Percentiles rank a stretch among this genome's conserved stretches.
phyloP scores from a whole-genome alignment of 306 rosid species.

The Prunus salicina region DNA sequence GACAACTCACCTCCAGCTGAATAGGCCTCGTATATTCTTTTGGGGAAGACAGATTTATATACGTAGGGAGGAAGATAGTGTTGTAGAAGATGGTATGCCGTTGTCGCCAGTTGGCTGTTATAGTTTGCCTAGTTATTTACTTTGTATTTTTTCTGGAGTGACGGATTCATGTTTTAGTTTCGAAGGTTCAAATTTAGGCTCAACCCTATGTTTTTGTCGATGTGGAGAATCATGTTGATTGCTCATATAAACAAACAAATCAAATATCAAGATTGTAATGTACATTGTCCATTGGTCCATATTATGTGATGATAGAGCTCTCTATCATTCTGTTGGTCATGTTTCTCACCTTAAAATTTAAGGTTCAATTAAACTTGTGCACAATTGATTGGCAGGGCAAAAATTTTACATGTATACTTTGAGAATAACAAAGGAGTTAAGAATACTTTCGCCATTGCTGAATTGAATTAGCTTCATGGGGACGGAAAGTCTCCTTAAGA shows the following conservation, averaged over 20 bases:
- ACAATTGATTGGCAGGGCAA: too few relatives aligned
- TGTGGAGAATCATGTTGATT: conserved; percentile 2
- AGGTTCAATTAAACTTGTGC: not conserved
- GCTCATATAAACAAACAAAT: not conserved
- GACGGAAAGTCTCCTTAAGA: too few relatives aligned
- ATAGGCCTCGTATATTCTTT: conserved; percentile 22
- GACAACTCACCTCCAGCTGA: conserved; percentile 23
- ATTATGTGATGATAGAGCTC: not conserved
- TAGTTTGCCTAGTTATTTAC: conserved; percentile 33
- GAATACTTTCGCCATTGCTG: too few relatives aligned
- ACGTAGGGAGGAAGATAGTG: conserved; percentile 24
- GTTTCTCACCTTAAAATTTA: not conserved
- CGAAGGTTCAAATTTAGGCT: not conserved
- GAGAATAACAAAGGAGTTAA: too few relatives aligned
- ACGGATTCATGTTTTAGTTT: conserved; percentile 15
- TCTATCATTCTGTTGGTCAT: not conserved
- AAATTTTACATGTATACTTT: too few relatives aligned
- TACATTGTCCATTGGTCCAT: not conserved
- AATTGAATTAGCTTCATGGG: too few relatives aligned
- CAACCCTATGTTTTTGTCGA: conserved; percentile 12
- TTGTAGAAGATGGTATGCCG: conserved; percentile 32
- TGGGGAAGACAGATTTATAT: conserved; percentile 28
- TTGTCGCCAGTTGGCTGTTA: conserved; percentile 27
- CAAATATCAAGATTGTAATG: not conserved
- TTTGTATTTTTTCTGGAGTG: conserved; percentile 25